These are phyloP conservation scores for Rhytidhysteron rufulum DNA, from an alignment of 2,329 filamentous ascomycete genomes.

Conservation along the genomic window DNA sequence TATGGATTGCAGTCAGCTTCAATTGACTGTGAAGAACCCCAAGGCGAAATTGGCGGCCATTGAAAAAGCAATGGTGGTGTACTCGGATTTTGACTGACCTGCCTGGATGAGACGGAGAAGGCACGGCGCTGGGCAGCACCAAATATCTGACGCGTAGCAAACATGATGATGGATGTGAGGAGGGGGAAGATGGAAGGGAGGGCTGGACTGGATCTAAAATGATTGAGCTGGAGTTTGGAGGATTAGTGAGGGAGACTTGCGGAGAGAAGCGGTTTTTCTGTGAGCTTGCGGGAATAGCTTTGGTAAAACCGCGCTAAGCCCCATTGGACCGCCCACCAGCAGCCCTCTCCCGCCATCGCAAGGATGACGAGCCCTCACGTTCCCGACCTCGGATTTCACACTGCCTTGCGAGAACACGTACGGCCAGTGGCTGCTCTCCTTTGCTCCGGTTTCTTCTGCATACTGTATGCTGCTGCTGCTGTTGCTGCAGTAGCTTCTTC, in stretches of 20 bases:
- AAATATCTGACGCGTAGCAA: conserved; percentile 57
- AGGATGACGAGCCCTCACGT: no score
- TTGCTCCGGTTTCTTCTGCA: no score
- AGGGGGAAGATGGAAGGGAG: conserved; percentile 19
- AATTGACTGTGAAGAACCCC: conserved; percentile 8
- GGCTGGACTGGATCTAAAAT: conserved; percentile 15
- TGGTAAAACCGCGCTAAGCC: neutral
- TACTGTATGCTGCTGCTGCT: no score
- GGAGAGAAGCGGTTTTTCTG: neutral
- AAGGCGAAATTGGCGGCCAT: conserved; percentile 7
- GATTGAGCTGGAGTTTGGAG: neutral
- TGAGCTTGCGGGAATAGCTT: neutral
- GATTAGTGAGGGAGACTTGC: neutral
- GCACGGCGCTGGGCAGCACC: conserved; percentile 49
- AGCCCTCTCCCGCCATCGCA: no score
- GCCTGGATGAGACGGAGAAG: conserved; percentile 50
- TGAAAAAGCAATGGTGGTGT: conserved; percentile 20
- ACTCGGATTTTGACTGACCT: conserved; percentile 39
- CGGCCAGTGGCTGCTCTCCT: no score
- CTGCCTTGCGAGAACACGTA: no score
- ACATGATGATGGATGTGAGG: conserved; percentile 53
- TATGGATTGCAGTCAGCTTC: conserved; percentile 21
- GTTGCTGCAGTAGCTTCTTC: no score
- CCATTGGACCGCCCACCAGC: no score
- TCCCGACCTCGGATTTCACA: no score